Percentiles rank a stretch among this genome's conserved stretches.
phyloP scores from a whole-genome alignment of 371 early-diverging fungal species.

The Circinella umbellata region DNA sequence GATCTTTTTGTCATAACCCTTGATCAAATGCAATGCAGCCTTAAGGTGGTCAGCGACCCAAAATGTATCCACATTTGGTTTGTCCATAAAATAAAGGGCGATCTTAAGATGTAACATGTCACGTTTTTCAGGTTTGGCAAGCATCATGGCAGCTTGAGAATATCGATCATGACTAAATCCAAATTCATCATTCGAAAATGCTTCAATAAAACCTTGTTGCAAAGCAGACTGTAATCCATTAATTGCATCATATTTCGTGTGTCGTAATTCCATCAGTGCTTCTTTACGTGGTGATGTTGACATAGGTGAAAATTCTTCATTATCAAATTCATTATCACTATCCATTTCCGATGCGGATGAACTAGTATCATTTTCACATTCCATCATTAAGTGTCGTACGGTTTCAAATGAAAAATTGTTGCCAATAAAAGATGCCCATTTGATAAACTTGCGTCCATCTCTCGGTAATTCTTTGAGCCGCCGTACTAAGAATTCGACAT shows the following conservation, averaged over 20 bases:
- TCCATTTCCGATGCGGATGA: slow-evolving; percentile 21
- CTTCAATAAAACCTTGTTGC: slow-evolving; percentile 51
- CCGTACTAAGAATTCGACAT: slow-evolving; percentile 46
- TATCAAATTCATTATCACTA: slow-evolving; percentile 26
- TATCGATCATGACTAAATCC: slow-evolving; percentile 52
- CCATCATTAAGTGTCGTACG: slow-evolving; percentile 46
- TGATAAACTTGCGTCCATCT: slow-evolving; percentile 50
- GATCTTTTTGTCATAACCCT: slow-evolving; percentile 54
- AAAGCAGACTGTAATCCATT: slow-evolving; percentile 52
- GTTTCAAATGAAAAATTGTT: slow-evolving; percentile 50
- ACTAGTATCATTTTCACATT: slow-evolving; percentile 25
- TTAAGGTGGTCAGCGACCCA: slow-evolving; percentile 76
- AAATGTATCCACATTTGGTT: slow-evolving; percentile 39
- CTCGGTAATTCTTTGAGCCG: slow-evolving; percentile 48
- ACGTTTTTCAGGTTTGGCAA: slow-evolving; percentile 33
- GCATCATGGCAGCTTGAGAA: slow-evolving; percentile 49
- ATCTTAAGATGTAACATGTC: slow-evolving; percentile 43
- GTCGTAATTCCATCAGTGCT: slow-evolving; percentile 13
- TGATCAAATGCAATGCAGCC: slow-evolving; percentile 80
- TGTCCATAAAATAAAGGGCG: slow-evolving; percentile 40
- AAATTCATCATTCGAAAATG: slow-evolving; percentile 45
- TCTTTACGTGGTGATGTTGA: slow-evolving; percentile 25
- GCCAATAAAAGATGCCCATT: slow-evolving; percentile 58
- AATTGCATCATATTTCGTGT: slow-evolving; percentile 34
- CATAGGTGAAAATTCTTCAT: slow-evolving; percentile 24